Evolutionary conservation across 2,329 filamentous ascomycete species (phyloP).

Genomic region (Xylaria sp.): DNA sequence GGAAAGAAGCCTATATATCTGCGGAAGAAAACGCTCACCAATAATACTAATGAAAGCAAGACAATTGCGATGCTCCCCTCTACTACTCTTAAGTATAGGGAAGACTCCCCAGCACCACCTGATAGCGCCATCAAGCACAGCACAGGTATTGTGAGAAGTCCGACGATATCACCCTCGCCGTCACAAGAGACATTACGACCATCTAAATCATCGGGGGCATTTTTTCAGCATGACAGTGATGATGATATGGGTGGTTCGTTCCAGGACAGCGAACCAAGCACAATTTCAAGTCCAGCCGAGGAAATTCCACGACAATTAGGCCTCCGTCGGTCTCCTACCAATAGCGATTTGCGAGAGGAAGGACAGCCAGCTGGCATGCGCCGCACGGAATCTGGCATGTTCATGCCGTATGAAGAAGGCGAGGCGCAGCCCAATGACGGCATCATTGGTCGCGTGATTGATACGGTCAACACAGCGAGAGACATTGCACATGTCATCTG

Average conservation of each 20-base stretch:
- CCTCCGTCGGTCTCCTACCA: slow-evolving; percentile 60
- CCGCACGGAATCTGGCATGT: slow-evolving; percentile 86
- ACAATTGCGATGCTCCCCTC: slow-evolving; percentile 89
- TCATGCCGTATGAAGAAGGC: slow-evolving; percentile 85
- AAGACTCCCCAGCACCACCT: slow-evolving; percentile 75
- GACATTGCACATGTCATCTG: slow-evolving; percentile 77
- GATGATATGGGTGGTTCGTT: slow-evolving; percentile 65
- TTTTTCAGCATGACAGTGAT: slow-evolving; percentile 70
- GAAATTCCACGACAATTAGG: slow-evolving; percentile 44
- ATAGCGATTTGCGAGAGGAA: slow-evolving; percentile 59
- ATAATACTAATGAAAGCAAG: slow-evolving; percentile 73
- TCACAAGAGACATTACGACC: slow-evolving; percentile 86
- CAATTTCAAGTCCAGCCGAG: slow-evolving; percentile 38
- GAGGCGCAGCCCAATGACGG: slow-evolving; percentile 70
- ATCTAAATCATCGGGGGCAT: slow-evolving; percentile 71
- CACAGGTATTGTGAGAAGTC: slow-evolving; percentile 57
- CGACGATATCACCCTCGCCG: slow-evolving; percentile 74
- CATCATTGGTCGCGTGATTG: slow-evolving; percentile 80
- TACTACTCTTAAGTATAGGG: slow-evolving; percentile 85
- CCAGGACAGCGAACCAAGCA: slow-evolving; percentile 53
- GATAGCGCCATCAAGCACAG: slow-evolving; percentile 72
- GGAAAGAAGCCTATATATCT: slow-evolving; percentile 67
- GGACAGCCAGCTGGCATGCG: slow-evolving; percentile 71
- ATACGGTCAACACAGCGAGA: slow-evolving; percentile 79
- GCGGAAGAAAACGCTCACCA: slow-evolving; percentile 51